These are phyloP conservation scores for Pulveroboletus ravenelii DNA, from an alignment of 768 basidiomycete species.

Conservation along the genomic window DNA sequence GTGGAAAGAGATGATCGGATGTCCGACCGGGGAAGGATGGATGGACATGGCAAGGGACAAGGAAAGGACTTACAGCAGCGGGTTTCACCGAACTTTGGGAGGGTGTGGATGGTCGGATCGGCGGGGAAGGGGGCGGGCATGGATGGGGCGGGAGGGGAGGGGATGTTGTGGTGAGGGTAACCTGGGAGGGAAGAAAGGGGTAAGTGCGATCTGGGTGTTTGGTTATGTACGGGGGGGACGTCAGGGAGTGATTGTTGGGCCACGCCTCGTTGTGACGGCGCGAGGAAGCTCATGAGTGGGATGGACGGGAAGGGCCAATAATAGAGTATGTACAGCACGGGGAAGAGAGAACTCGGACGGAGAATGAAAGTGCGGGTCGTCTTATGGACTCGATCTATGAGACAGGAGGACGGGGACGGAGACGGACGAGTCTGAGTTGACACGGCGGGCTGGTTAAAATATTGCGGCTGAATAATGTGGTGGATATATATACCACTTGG, in stretches of 20 bases:
- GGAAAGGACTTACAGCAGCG: constrained; percentile 62
- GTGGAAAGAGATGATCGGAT: constrained; percentile 23
- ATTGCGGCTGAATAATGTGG: constrained; percentile 25
- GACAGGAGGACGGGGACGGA: background rate
- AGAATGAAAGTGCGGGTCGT: too few relatives aligned
- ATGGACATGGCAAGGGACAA: background rate
- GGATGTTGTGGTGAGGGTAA: constrained; percentile 31
- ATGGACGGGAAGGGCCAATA: too few relatives aligned
- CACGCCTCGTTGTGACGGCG: constrained; percentile 33
- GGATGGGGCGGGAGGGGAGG: constrained; percentile 25
- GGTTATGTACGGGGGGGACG: constrained; percentile 34
- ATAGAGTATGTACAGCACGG: constrained; percentile 18
- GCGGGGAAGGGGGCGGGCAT: constrained; percentile 26
- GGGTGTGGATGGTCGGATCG: constrained; percentile 34
- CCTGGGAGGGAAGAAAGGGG: constrained; percentile 36
- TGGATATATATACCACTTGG: constrained; percentile 2
- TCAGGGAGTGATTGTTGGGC: constrained; percentile 24
- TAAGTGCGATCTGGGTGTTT: constrained; percentile 31
- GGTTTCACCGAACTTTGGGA: constrained; percentile 64
- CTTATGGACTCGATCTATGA: background rate
- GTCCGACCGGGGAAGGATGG: constrained; percentile 12
- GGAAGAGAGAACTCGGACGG: too few relatives aligned
- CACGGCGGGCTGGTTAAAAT: constrained; percentile 18
- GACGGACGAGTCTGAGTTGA: too few relatives aligned
- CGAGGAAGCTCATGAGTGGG: constrained; percentile 33